Conservation (phyloP, 2,329 filamentous ascomycete species). For the Taxawa tesnikishii region DNA sequence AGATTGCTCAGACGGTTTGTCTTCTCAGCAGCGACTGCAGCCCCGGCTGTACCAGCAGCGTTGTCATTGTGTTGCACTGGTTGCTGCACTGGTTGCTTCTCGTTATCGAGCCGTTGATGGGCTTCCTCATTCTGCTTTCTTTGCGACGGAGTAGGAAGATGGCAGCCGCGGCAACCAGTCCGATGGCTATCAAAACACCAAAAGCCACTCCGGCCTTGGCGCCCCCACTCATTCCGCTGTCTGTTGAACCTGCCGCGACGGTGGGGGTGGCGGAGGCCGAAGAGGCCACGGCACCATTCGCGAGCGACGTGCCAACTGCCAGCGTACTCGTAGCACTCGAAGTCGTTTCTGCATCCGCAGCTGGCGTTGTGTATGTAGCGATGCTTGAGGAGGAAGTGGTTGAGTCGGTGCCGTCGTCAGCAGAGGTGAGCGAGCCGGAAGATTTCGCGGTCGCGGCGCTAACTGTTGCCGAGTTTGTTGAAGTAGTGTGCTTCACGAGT, state of each 20-base stretch:
- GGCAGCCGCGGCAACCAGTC: slow-evolving; percentile 52
- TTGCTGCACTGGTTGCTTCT: slow-evolving; percentile 34
- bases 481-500: not conserved
- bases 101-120: slow-evolving; percentile 16
- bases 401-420: not conserved
- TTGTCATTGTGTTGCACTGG: slow-evolving; percentile 10
- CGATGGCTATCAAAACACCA: slow-evolving; percentile 60
- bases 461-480: slow-evolving; percentile 1
- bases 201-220: slow-evolving; percentile 74
- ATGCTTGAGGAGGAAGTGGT: slow-evolving; percentile 1
- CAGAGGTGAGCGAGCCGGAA: not conserved
- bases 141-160: slow-evolving; percentile 64
- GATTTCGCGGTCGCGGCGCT: slow-evolving; percentile 1
- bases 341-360: slow-evolving; percentile 1
- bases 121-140: slow-evolving; percentile 43
- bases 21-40: slow-evolving; percentile 14
- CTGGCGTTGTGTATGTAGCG: not conserved
- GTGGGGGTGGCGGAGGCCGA: slow-evolving; percentile 3
- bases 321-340: slow-evolving; percentile 1
- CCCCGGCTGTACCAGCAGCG: slow-evolving; percentile 19
- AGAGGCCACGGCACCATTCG: slow-evolving; percentile 1
- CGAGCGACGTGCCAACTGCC: slow-evolving; percentile 1
- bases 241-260: not conserved
- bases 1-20: slow-evolving; percentile 13
- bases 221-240: slow-evolving; percentile 30